A percentile compares a stretch with the other conserved stretches of the same genome.
Evolutionary conservation across 2,329 filamentous ascomycete genomes (phyloP).

Genomic region (Leptographium radiaticola): DNA sequence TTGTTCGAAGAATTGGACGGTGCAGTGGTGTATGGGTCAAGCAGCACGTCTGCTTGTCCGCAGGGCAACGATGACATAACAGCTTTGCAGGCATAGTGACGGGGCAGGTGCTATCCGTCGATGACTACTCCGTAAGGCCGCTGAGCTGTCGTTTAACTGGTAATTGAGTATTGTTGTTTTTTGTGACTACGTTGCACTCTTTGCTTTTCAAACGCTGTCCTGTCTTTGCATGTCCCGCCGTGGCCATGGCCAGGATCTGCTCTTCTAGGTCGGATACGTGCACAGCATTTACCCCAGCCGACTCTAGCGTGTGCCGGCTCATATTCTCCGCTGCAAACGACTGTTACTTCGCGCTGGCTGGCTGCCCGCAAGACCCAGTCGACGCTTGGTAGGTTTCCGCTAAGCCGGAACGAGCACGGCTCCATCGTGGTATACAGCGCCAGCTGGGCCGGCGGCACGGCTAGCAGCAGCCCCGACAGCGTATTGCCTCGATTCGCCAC

Average conservation of each 20-base stretch:
- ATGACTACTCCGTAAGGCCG: too few species aligned
- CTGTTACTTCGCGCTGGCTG: background rate
- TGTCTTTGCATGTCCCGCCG: constrained; percentile 54
- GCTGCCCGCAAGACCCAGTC: constrained; percentile 59
- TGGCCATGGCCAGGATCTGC: constrained; percentile 72
- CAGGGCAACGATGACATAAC: background rate
- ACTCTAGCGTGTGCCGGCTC: constrained; percentile 55
- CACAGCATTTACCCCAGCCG: constrained; percentile 60
- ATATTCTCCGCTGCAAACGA: constrained; percentile 75
- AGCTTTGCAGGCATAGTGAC: background rate
- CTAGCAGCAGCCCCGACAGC: constrained; percentile 36
- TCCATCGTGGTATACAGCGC: constrained; percentile 89
- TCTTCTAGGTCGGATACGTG: constrained; percentile 63
- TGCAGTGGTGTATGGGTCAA: background rate
- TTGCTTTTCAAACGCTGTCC: background rate
- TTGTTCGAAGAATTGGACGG: too few species aligned
- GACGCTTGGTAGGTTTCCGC: constrained; percentile 64
- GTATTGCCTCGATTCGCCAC: constrained; percentile 56
- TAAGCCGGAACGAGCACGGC: constrained; percentile 62
- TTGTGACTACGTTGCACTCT: too few species aligned
- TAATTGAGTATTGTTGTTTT: too few species aligned
- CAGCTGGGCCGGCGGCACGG: constrained; percentile 20
- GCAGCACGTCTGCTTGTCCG: background rate
- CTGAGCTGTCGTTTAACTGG: too few species aligned
- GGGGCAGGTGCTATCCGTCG: background rate